phyloP scores from a whole-genome alignment of 352 stramenopile genomes.

The Globisporangium lucens region DNA sequence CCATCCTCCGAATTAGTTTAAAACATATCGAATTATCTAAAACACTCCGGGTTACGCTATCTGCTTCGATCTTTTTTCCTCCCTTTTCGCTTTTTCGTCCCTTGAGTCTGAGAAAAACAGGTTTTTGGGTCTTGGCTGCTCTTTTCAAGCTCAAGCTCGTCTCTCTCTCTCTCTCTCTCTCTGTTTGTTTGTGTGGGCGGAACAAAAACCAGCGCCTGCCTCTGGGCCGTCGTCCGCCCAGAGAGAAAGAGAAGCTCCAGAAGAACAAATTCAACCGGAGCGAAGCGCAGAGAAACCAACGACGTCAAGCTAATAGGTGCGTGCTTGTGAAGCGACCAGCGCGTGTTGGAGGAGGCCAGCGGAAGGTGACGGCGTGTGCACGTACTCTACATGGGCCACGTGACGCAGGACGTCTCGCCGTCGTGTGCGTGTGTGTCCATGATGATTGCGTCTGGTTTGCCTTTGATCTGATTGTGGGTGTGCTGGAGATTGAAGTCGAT shows the following conservation, averaged over 20 bases:
- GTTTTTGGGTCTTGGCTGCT: not conserved
- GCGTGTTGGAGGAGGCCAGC: not conserved
- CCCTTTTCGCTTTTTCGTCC: not conserved
- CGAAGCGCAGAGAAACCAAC: slow-evolving; percentile 9
- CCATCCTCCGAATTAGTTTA: not conserved
- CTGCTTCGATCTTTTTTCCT: slow-evolving; percentile 1
- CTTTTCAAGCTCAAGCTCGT: not conserved
- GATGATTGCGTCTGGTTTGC: not conserved
- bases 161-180: not conserved
- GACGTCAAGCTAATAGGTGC: slow-evolving; percentile 1
- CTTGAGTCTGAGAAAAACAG: not conserved
- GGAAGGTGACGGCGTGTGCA: not conserved
- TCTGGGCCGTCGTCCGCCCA: not conserved
- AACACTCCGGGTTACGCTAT: not conserved
- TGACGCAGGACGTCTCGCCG: not conserved
- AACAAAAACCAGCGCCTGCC: slow-evolving; percentile 12
- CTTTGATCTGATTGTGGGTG: not conserved
- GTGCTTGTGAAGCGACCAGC: not conserved
- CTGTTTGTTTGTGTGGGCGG: slow-evolving; percentile 9
- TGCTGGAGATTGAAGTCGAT: slow-evolving; percentile 1
- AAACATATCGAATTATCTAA: not conserved
- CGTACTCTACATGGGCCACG: not conserved
- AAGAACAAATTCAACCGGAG: slow-evolving; percentile 10
- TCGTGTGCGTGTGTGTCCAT: not conserved
- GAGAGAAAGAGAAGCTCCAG: slow-evolving; percentile 6